Base-by-base conservation (phyloP, 108 stramenopile species). In the Cyclotella baltica region DNA sequence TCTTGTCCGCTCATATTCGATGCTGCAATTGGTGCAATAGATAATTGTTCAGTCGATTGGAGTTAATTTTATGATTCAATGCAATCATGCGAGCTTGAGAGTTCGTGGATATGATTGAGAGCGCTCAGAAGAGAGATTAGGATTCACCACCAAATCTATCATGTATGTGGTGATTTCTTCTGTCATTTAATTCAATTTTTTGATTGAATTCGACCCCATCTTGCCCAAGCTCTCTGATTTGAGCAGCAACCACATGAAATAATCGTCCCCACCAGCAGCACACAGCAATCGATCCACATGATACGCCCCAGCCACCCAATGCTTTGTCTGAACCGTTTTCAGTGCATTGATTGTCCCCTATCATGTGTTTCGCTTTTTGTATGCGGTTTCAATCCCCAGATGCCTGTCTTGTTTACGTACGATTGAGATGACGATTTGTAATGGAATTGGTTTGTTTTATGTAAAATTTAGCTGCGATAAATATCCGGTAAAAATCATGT, bases 31-130 rank as follows among this genome's bases (percentile, higher is more conserved):
- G n/a, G 1, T 25, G 4, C 55, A 55, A 55, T 55, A 11, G 20
- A 27, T 25, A 55, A 4, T 55, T 23, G 55, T 25, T 55, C 23
- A 25, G 11, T 22, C 20, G 23, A 25, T 23, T 55, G 55, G 25
- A 1, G 23, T 22, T 11, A 55, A 3, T 55, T 62, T 62, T 62
- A 62, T 62, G 61, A 62, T 62, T 62, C 33, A 62, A 62, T 36
- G 35, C 31, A 62, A 20, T 62, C 61, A 33, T 62, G 61, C 4
- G n/a, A 25, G 11, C 25, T 16, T 55, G n/a, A 25, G 55, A 55
- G 23, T 23, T 22, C 13, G 20, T 55, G 20, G 55, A 0, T 11
- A 25, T n/a, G 6, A 6, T 48, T n/a, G 6, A 6, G 47, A 16
- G 18, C n/a, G 47, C 19, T 6, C 47, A 16, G 19, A 6, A 48